Percentiles rank a stretch among this genome's conserved stretches.
phyloP scores from a whole-genome alignment of 2,329 filamentous ascomycete genomes.

The Colletotrichum graminicola region DNA sequence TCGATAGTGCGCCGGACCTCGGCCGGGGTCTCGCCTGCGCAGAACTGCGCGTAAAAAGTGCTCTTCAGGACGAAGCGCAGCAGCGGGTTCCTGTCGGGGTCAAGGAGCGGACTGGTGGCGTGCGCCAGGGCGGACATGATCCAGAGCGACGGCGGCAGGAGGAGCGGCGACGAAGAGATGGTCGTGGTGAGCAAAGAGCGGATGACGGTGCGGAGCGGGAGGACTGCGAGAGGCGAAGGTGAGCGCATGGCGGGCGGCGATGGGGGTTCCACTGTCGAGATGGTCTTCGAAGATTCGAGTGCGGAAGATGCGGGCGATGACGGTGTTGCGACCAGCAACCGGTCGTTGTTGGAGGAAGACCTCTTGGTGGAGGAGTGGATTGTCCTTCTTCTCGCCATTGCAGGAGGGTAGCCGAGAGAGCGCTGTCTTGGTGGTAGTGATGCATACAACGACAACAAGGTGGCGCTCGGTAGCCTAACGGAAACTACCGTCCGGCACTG shows the following conservation, averaged over 20 bases:
- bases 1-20: conserved; percentile 77
- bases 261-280: neutral
- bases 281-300: neutral
- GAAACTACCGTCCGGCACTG: neutral
- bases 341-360: conserved; percentile 42
- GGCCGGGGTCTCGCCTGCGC: conserved; percentile 78
- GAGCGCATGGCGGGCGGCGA: conserved; percentile 5
- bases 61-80: conserved; percentile 79
- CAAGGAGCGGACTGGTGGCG: conserved; percentile 74
- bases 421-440: neutral
- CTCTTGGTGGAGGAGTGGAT: conserved; percentile 47
- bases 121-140: conserved; percentile 78
- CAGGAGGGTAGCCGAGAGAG: neutral
- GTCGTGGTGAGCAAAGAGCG: conserved; percentile 77
- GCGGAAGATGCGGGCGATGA: neutral
- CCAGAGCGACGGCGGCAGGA: conserved; percentile 77
- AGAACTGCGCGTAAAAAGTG: conserved; percentile 93
- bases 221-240: conserved; percentile 68
- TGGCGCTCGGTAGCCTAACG: neutral
- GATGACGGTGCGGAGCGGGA: conserved; percentile 75
- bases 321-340: conserved; percentile 30
- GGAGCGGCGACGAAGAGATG: conserved; percentile 76
- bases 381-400: conserved; percentile 42
- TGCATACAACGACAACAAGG: neutral
- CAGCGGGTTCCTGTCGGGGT: conserved; percentile 80